Conservation (phyloP, 1,284 basidiomycete genomes). For the Leccinum fuscescens region DNA sequence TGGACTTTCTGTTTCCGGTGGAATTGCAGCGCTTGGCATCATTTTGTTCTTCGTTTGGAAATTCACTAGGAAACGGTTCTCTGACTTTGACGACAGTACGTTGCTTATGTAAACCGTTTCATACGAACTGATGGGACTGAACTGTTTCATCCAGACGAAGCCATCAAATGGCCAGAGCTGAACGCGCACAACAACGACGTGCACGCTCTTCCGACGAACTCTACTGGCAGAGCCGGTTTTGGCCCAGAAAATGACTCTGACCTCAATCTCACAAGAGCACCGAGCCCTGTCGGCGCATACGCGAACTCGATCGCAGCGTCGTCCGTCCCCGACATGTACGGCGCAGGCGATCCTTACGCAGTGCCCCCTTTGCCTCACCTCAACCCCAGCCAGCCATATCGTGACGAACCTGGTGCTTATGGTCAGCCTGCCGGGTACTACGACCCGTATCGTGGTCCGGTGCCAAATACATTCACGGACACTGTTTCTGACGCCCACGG, state of each 20-base stretch:
- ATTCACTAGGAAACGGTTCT: constrained; percentile 71
- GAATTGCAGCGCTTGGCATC: no score
- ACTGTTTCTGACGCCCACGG: constrained; percentile 31
- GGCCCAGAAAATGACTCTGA: constrained; percentile 57
- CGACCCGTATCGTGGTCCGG: constrained; percentile 74
- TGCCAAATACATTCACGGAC: constrained; percentile 62
- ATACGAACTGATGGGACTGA: constrained; percentile 7
- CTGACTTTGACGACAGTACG: constrained; percentile 75
- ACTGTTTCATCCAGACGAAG: constrained; percentile 54
- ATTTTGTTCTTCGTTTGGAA: constrained; percentile 76
- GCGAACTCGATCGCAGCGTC: constrained; percentile 45
- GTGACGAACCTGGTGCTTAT: constrained; percentile 57
- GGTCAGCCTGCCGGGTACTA: constrained; percentile 51
- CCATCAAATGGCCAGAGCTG: constrained; percentile 85
- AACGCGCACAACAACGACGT: constrained; percentile 60
- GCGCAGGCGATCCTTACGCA: constrained; percentile 66
- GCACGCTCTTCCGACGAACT: constrained; percentile 61
- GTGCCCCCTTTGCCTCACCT: constrained; percentile 80
- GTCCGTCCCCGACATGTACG: constrained; percentile 50
- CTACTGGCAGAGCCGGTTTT: constrained; percentile 63
- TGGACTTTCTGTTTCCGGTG: no score
- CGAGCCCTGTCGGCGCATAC: constrained; percentile 40
- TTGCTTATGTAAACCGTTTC: constrained; percentile 26
- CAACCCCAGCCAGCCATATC: constrained; percentile 73
- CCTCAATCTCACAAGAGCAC: constrained; percentile 51